Base-by-base conservation (phyloP, 192 early-diverging fungal genomes). In the Geranomyces michiganensis region DNA sequence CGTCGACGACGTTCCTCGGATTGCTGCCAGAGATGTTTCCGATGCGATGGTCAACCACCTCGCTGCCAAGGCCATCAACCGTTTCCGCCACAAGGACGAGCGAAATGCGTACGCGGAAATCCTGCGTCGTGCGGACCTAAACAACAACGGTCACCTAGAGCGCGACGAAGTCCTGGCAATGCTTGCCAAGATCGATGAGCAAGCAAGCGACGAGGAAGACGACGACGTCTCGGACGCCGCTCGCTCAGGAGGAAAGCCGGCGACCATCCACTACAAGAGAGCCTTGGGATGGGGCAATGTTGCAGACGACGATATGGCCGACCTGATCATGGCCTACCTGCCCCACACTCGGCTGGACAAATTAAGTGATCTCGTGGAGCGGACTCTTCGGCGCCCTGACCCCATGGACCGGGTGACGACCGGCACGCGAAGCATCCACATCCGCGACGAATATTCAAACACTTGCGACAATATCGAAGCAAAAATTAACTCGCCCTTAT, bases 31-130 rank as follows among this genome's bases (percentile, higher is more conserved):
- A 13, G 55, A 56, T 56, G 26, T 56, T 19, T 56, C 55, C 12
- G 55, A 56, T 30, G 8, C 24, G 24, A 24, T 56, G 26, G 55
- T 56, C 8, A 56, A 56, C 17, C 55, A 56, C 7, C 30, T 56
- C 26, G 55, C 55, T 30, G 30, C 24, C 9, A 24, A 30, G 24
- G 55, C 55, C 8, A 56, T 56, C 55, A 56, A 24, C 24, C 55
- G 55, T 56, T 30, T 21, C 61, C 29, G 29, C 24, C 61, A 62
- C 41, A 62, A 62, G 41, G 21, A 22, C 61, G 26, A 31, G 21
- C 21, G 61, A 13, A 31, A 62, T 31, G 41, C n/a, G 14, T 36
- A 62, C 29, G 7, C 21, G 10, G 21, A 31, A 12, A 43, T 62
- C 8, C 41, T 62, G 61, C 61, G 30, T 10, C 21, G 31, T 2